Percentiles rank a stretch among this genome's conserved stretches.
These are phyloP conservation scores for Solanum verrucosum DNA, from an alignment of 257 asterid genomes.

Conservation along the genomic window DNA sequence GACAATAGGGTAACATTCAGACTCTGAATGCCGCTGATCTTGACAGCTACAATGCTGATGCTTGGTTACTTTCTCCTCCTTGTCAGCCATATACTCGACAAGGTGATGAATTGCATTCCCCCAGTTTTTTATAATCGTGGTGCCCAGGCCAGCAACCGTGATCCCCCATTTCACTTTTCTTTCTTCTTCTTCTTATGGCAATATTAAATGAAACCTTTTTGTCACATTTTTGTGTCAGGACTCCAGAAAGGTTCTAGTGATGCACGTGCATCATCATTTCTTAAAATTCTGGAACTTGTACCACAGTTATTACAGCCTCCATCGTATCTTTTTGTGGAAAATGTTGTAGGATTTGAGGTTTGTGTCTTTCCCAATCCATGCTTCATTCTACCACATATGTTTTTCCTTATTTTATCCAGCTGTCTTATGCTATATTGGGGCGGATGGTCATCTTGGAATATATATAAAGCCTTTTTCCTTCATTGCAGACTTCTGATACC, in stretches of 20 bases:
- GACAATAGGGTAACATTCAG: conserved; percentile 86
- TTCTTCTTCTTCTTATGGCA: background rate
- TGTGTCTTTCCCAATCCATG: background rate
- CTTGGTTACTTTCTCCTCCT: conserved; percentile 93
- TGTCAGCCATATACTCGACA: conserved; percentile 97
- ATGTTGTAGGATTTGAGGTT: conserved; percentile 99
- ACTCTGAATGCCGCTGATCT: conserved; percentile 76
- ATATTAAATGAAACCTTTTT: background rate
- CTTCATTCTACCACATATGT: background rate
- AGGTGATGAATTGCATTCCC: conserved; percentile 37
- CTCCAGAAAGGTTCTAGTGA: conserved; percentile 89
- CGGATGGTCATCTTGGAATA: background rate
- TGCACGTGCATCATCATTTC: conserved; percentile 87
- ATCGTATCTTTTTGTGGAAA: conserved; percentile 77
- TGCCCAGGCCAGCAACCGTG: background rate
- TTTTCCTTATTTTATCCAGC: background rate
- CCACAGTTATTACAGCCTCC: conserved; percentile 65
- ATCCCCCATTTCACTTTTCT: background rate
- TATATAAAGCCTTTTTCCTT: conserved; percentile 1
- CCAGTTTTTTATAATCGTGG: background rate
- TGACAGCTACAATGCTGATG: conserved; percentile 66
- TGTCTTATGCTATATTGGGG: background rate
- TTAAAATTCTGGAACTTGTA: conserved; percentile 75
- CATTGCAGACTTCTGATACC: conserved; percentile 82
- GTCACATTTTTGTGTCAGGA: conserved; percentile 35